Percentiles rank a stretch among this genome's conserved stretches.
Conservation (phyloP, 2,329 filamentous ascomycete genomes). For the Davidsoniella eucalypti region DNA sequence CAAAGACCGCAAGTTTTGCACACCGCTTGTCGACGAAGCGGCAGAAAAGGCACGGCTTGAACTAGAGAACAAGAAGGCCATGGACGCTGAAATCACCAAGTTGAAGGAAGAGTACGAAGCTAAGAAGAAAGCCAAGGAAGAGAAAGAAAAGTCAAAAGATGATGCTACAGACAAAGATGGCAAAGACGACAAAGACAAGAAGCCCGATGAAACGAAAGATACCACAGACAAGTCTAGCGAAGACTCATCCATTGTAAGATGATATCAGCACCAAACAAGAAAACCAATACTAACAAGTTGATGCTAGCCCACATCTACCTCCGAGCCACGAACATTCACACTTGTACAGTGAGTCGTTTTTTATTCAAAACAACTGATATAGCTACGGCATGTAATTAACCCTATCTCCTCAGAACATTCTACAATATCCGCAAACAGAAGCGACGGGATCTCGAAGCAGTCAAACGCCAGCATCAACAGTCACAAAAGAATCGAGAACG, state of each 20-base stretch:
- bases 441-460: constrained; percentile 34
- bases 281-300: constrained; percentile 5
- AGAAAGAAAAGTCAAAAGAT: constrained; percentile 39
- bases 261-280: neutral
- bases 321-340: constrained; percentile 64
- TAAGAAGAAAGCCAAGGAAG: constrained; percentile 49
- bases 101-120: constrained; percentile 66
- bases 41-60: constrained; percentile 34
- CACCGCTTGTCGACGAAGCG: constrained; percentile 54
- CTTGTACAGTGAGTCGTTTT: constrained; percentile 49
- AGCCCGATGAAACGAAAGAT: constrained; percentile 17
- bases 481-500: constrained; percentile 71
- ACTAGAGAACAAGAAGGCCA: constrained; percentile 32
- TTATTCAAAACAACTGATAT: neutral
- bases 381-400: neutral
- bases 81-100: constrained; percentile 46
- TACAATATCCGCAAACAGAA: constrained; percentile 72
- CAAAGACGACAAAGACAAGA: constrained; percentile 20
- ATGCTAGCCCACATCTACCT: neutral
- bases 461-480: constrained; percentile 35
- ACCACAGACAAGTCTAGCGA: constrained; percentile 13
- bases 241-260: constrained; percentile 1
- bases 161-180: constrained; percentile 30
- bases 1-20: constrained; percentile 66
- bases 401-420: constrained; percentile 44